Evolutionary conservation across 768 basidiomycete species (phyloP).

Genomic region (Auriscalpium vulgare): DNA sequence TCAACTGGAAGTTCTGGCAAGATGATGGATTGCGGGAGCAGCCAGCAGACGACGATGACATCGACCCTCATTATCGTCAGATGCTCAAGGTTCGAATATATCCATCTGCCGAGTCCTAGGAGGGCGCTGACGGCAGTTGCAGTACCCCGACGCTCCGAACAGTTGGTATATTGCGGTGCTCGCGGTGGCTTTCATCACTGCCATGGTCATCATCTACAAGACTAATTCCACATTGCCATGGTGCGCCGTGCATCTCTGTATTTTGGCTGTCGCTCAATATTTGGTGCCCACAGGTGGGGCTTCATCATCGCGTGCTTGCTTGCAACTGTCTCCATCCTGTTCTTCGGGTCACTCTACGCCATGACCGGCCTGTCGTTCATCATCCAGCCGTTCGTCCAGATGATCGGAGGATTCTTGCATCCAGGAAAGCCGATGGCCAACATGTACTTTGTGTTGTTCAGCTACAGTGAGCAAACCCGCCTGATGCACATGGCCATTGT

Average conservation of each 20-base stretch:
- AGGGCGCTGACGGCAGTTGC: no score
- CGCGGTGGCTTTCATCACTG: constrained; percentile 22
- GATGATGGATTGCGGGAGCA: constrained; percentile 27
- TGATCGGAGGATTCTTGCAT: constrained; percentile 29
- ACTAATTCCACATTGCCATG: constrained; percentile 41
- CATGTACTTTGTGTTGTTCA: constrained; percentile 37
- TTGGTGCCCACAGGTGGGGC: constrained; percentile 30
- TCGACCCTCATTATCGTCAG: constrained; percentile 43
- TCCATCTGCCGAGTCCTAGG: no score
- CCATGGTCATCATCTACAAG: constrained; percentile 38
- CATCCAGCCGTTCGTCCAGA: constrained; percentile 45
- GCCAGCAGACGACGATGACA: constrained; percentile 22
- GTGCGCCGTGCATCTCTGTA: constrained; percentile 17
- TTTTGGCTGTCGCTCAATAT: not conserved
- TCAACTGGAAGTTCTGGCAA: constrained; percentile 36
- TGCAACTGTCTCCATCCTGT: constrained; percentile 36
- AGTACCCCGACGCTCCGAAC: constrained; percentile 28
- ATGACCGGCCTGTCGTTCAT: constrained; percentile 39
- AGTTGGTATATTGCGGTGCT: constrained; percentile 26
- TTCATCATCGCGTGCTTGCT: constrained; percentile 36
- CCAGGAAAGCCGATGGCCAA: constrained; percentile 27
- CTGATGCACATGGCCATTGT: not conserved
- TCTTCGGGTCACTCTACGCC: constrained; percentile 37
- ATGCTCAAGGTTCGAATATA: constrained; percentile 35
- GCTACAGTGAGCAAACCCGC: constrained; percentile 29